Evolutionary conservation across 2,329 filamentous ascomycete genomes (phyloP).

Genomic region (Microthyrium microscopicum): DNA sequence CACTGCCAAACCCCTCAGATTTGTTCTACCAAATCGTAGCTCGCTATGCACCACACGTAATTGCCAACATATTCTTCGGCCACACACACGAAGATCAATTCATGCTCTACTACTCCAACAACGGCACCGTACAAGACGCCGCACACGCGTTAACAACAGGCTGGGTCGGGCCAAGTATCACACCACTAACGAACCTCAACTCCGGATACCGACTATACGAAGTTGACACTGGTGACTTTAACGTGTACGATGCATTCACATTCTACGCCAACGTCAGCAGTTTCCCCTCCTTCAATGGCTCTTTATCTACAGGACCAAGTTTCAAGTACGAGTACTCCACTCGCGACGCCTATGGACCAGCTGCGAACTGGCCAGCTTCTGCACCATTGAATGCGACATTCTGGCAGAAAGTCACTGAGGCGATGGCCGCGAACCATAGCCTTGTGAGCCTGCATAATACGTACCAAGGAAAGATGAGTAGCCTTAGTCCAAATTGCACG

Average conservation of each 20-base stretch:
- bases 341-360: constrained; percentile 29
- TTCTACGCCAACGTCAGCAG: constrained; percentile 35
- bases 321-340: constrained; percentile 36
- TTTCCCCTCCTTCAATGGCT: constrained; percentile 21
- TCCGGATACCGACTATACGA: constrained; percentile 37
- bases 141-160: constrained; percentile 30
- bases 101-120: constrained; percentile 38
- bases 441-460: constrained; percentile 35
- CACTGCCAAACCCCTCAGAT: constrained; percentile 35
- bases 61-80: constrained; percentile 37
- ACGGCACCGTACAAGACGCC: constrained; percentile 26
- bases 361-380: constrained; percentile 27
- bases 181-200: constrained; percentile 38
- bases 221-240: constrained; percentile 36
- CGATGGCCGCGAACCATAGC: constrained; percentile 33
- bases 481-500: constrained; percentile 35
- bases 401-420: constrained; percentile 41
- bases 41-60: constrained; percentile 37
- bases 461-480: constrained; percentile 35
- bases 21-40: constrained; percentile 39
- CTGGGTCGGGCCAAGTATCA: constrained; percentile 35
- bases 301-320: constrained; percentile 25
- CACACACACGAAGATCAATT: constrained; percentile 39
- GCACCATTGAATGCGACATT: constrained; percentile 42
- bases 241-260: constrained; percentile 37